These are phyloP conservation scores for Blastomyces percursus DNA, from an alignment of 2,329 filamentous ascomycete species.

Conservation along the genomic window DNA sequence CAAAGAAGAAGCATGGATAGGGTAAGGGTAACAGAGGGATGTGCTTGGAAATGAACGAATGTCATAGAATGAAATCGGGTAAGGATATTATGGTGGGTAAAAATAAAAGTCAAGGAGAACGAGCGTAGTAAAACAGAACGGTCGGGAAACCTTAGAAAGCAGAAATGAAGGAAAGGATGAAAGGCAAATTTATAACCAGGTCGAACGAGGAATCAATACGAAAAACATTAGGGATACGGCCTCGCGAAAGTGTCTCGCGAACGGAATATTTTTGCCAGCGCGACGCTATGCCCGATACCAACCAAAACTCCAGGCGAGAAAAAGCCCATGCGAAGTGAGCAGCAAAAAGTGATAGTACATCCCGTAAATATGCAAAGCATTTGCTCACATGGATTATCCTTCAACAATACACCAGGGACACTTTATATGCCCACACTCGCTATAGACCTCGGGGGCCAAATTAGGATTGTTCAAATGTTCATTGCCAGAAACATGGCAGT, in stretches of 20 bases:
- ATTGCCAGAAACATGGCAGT: conserved; percentile 8
- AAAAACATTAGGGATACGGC: not conserved
- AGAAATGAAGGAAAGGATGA: not conserved
- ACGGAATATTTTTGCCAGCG: not conserved
- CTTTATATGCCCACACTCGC: conserved; percentile 11
- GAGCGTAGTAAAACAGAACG: not conserved
- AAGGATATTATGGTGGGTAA: not conserved
- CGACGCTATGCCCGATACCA: not conserved
- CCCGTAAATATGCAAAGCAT: not conserved
- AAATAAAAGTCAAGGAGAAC: not conserved
- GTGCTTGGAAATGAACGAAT: not conserved
- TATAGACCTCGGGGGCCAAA: conserved; percentile 9
- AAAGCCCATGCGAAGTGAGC: not conserved
- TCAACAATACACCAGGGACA: conserved; percentile 6
- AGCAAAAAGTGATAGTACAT: not conserved
- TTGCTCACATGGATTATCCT: not conserved
- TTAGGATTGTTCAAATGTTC: conserved; percentile 14
- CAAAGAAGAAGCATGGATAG: not conserved
- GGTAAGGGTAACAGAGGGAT: not conserved
- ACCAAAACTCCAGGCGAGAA: not conserved
- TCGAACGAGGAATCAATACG: not conserved
- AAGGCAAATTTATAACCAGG: not conserved
- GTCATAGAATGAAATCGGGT: not conserved
- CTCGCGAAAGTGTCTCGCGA: not conserved
- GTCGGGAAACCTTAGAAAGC: not conserved